These are phyloP conservation scores for Alternaria sp. DNA, from an alignment of 2,329 filamentous ascomycete genomes.

Conservation along the genomic window DNA sequence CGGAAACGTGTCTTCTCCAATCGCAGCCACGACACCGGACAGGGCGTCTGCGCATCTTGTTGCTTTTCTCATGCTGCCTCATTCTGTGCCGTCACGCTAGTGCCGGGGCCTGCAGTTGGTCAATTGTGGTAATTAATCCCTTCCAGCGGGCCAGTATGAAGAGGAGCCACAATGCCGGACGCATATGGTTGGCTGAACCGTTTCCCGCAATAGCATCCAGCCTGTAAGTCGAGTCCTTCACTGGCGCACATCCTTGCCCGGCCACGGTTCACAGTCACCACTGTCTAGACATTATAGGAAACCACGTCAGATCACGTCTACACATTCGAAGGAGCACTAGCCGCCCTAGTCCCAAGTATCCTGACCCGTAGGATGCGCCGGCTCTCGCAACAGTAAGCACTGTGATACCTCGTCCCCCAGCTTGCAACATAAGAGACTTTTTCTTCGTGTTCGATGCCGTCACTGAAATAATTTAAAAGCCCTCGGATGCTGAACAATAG, in stretches of 20 bases:
- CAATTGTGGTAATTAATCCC: not conserved
- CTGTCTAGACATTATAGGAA: not conserved
- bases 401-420: not conserved
- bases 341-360: not conserved
- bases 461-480: not conserved
- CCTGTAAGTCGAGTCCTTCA: not conserved
- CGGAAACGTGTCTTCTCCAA: conserved; percentile 1
- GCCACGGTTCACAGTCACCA: not conserved
- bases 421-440: not conserved
- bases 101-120: conserved; percentile 9
- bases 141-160: not conserved
- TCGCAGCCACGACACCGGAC: conserved; percentile 2
- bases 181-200: not conserved
- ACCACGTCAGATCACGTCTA: conserved; percentile 6
- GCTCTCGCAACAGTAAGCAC: conserved; percentile 3
- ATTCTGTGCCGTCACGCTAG: not conserved
- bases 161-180: not conserved
- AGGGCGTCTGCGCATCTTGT: conserved; percentile 2
- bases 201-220: not conserved
- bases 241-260: not conserved
- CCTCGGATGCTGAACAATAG: not conserved
- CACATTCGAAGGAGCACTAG: not conserved
- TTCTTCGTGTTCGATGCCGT: not conserved
- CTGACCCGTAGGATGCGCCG: not conserved
- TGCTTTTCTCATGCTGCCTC: conserved; percentile 3